Conservation (phyloP, 192 early-diverging fungal genomes). For the Backusella australiensis region DNA sequence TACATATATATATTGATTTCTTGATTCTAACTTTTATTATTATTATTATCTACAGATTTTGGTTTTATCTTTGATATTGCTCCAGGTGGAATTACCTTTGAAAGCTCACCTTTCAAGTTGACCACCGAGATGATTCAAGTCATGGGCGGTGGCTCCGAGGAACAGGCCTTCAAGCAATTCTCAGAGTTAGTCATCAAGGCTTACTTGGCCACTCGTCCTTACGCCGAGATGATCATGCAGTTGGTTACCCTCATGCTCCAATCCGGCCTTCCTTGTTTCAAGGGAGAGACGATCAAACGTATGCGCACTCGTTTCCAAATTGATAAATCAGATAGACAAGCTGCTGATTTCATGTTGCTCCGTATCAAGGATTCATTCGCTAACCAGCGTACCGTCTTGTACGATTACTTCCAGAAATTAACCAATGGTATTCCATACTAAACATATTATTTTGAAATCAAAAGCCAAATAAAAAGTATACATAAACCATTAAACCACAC, state of each 20-base stretch:
- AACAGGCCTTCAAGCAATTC: conserved; percentile 85
- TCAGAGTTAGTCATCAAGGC: conserved; percentile 88
- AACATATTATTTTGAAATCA: neutral
- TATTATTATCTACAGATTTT: conserved; percentile 67
- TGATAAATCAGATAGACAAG: conserved; percentile 83
- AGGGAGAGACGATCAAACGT: conserved; percentile 88
- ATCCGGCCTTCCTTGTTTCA: conserved; percentile 97
- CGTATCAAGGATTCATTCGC: conserved; percentile 90
- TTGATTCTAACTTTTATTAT: neutral
- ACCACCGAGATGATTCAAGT: conserved; percentile 96
- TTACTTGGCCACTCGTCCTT: conserved; percentile 87
- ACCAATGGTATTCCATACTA: conserved; percentile 60
- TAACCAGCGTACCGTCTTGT: conserved; percentile 84
- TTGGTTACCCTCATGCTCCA: conserved; percentile 92
- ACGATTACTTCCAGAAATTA: conserved; percentile 81
- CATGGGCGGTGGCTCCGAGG: conserved; percentile 85
- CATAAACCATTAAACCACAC: neutral
- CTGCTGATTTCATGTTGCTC: conserved; percentile 93
- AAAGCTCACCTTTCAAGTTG: conserved; percentile 96
- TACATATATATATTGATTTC: neutral
- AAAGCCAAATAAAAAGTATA: neutral
- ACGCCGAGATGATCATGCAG: conserved; percentile 89
- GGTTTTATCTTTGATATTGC: conserved; percentile 98
- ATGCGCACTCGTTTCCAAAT: conserved; percentile 87
- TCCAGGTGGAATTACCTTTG: conserved; percentile 96